Conservation (phyloP, 305 asterid species). For the Caryopteris hybrid region DNA sequence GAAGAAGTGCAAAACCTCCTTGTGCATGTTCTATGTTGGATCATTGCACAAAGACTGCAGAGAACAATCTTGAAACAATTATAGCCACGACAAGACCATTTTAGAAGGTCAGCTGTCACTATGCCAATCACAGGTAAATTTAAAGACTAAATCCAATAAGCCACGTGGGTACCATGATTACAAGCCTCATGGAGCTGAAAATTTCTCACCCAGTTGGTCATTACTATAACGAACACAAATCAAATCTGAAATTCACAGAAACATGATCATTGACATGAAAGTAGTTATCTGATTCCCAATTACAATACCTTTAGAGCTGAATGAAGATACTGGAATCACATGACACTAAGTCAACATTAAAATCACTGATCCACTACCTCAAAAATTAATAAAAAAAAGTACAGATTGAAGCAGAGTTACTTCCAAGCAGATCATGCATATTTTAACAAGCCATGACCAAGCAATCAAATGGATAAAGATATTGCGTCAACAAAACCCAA, state of each 20-base stretch:
- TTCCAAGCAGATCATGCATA: conserved; percentile 22
- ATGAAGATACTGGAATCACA: neutral
- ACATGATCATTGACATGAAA: neutral
- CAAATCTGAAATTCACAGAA: conserved; percentile 7
- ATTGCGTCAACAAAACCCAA: neutral
- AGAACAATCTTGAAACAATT: neutral
- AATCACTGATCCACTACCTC: neutral
- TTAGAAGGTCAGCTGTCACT: neutral
- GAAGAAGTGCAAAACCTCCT: neutral
- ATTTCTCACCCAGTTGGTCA: neutral
- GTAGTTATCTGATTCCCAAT: neutral
- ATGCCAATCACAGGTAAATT: neutral
- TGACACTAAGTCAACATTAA: neutral
- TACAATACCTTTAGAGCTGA: neutral
- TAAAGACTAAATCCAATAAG: neutral
- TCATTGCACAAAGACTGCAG: neutral
- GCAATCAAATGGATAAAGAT: neutral
- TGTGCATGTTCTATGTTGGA: neutral
- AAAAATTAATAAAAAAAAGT: neutral
- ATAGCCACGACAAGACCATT: neutral
- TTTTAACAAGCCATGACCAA: conserved; percentile 16
- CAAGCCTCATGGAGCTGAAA: neutral
- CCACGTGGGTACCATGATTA: neutral
- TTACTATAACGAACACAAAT: neutral
- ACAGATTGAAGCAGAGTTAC: neutral